Evolutionary conservation across 345 rosid species (phyloP).

Genomic region (Salix arbutifolia): DNA sequence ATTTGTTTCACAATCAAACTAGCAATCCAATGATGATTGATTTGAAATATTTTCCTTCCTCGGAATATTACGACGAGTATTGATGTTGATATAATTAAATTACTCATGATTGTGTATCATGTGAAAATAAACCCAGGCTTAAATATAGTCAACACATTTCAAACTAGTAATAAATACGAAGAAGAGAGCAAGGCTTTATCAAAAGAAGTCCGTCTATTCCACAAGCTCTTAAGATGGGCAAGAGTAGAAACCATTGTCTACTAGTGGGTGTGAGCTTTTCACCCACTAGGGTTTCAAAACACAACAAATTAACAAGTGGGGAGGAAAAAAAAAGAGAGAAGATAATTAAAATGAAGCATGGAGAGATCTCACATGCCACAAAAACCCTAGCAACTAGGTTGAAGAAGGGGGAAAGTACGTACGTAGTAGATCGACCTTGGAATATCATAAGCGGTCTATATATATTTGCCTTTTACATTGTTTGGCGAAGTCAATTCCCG

Average conservation of each 20-base stretch:
- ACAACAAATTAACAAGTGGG: neutral
- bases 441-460: neutral
- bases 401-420: neutral
- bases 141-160: neutral
- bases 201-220: constrained; percentile 2
- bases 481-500: constrained; percentile 78
- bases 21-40: neutral
- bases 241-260: neutral
- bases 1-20: no score
- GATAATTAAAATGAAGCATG: neutral
- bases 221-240: neutral
- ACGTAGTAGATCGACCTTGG: neutral
- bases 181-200: neutral
- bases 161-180: neutral
- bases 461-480: neutral
- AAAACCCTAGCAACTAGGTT: neutral
- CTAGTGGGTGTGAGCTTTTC: neutral
- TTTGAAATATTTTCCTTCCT: neutral
- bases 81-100: neutral
- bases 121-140: neutral
- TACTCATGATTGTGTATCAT: neutral
- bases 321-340: constrained; percentile 1
- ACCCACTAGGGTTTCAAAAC: neutral
- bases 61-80: neutral
- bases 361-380: neutral